Conservation (phyloP, 148 eudicot species). For the Spergularia marina region DNA sequence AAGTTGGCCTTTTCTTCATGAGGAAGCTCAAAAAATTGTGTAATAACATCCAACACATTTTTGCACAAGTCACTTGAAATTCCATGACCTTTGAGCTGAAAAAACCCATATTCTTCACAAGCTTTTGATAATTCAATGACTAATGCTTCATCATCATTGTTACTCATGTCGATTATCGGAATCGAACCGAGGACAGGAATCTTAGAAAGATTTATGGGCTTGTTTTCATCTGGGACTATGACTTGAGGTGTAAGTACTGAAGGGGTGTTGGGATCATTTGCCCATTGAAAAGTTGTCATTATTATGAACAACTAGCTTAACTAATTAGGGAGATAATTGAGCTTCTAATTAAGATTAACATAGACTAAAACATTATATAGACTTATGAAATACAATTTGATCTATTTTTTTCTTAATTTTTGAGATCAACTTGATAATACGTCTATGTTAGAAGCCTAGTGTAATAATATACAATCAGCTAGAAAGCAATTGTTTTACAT, state of each 20-base stretch:
- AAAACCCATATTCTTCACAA: slow-evolving; percentile 37
- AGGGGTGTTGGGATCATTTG: slow-evolving; percentile 22
- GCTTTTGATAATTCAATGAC: slow-evolving; percentile 24
- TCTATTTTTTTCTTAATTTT: too few relatives aligned
- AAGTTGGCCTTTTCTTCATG: slow-evolving; percentile 27
- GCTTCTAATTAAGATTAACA: too few relatives aligned
- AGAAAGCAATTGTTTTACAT: too few relatives aligned
- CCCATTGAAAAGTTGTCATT: slow-evolving; percentile 26
- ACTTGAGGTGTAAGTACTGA: slow-evolving; percentile 20
- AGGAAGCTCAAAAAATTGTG: slow-evolving; percentile 29
- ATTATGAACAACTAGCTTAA: neutral
- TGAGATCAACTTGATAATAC: too few relatives aligned
- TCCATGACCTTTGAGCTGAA: slow-evolving; percentile 40
- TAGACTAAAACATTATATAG: too few relatives aligned
- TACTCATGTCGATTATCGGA: slow-evolving; percentile 24
- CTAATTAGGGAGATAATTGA: neutral
- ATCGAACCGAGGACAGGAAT: slow-evolving; percentile 1
- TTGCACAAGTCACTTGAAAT: slow-evolving; percentile 28
- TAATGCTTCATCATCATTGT: neutral
- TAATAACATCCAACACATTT: slow-evolving; percentile 26
- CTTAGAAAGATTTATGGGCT: slow-evolving; percentile 17
- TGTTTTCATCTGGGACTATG: slow-evolving; percentile 27
- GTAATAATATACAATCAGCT: too few relatives aligned
- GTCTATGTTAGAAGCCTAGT: too few relatives aligned
- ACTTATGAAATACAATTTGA: too few relatives aligned